Percentiles rank a stretch among this genome's conserved stretches.
Conservation (phyloP, 257 asterid genomes). For the Solanum corneliomulleri region DNA sequence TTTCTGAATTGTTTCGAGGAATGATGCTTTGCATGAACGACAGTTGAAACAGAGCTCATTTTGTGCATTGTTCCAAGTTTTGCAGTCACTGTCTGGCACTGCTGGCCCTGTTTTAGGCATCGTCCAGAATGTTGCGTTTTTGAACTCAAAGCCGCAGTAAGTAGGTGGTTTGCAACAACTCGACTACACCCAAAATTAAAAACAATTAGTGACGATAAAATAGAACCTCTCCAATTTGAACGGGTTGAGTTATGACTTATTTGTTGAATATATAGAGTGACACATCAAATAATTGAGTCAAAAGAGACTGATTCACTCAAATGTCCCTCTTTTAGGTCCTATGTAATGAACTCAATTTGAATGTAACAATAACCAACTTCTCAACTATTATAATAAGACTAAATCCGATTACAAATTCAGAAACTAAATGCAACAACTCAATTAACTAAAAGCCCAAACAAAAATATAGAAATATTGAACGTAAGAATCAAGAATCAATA, state of each 20-base stretch:
- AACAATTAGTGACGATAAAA: neutral
- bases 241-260: neutral
- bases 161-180: constrained; percentile 82
- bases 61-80: constrained; percentile 42
- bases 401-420: too few relatives aligned
- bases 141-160: constrained; percentile 37
- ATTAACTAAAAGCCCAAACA: too few relatives aligned
- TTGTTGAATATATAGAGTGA: neutral
- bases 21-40: constrained; percentile 37
- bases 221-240: neutral
- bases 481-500: too few relatives aligned
- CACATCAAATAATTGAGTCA: neutral
- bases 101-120: constrained; percentile 36
- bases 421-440: too few relatives aligned
- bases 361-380: too few relatives aligned
- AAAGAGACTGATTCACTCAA: neutral
- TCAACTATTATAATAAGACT: too few relatives aligned
- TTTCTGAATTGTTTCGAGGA: constrained; percentile 21
- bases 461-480: too few relatives aligned
- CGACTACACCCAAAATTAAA: constrained; percentile 17
- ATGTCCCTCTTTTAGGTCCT: neutral
- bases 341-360: too few relatives aligned
- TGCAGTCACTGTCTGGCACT: constrained; percentile 41
- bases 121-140: constrained; percentile 43
- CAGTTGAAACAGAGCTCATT: constrained; percentile 47